Evolutionary conservation across 257 asterid species (phyloP).

Genomic region (Solanum virginianum): DNA sequence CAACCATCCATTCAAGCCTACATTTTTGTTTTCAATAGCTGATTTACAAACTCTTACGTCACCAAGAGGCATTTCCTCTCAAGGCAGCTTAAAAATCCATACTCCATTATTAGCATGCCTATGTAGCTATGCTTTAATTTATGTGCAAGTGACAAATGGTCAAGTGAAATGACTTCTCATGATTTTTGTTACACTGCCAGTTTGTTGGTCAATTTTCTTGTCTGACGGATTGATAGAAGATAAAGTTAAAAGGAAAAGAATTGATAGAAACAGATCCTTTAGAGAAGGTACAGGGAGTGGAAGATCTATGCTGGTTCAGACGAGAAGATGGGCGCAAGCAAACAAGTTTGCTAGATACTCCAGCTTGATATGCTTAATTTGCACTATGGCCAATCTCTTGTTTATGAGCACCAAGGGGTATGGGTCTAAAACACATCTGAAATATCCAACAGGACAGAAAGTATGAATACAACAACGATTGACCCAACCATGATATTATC

Average conservation of each 20-base stretch:
- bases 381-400: background rate
- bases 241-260: background rate
- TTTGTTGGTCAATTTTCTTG: background rate
- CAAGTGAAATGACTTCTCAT: background rate
- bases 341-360: background rate
- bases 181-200: background rate
- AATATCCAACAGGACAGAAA: background rate
- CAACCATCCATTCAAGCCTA: background rate
- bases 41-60: background rate
- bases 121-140: background rate
- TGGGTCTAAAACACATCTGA: background rate
- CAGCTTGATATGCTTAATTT: background rate
- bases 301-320: background rate
- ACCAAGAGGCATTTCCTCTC: background rate
- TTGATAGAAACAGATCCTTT: background rate
- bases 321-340: background rate
- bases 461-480: background rate
- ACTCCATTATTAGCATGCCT: background rate
- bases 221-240: background rate
- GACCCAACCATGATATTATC: no score
- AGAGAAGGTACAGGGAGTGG: background rate
- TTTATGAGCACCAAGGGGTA: background rate
- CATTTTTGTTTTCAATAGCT: background rate
- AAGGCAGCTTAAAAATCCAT: background rate
- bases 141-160: background rate